These are phyloP conservation scores for Scutellaria baicalensis DNA, from an alignment of 257 asterid species.

Conservation along the genomic window DNA sequence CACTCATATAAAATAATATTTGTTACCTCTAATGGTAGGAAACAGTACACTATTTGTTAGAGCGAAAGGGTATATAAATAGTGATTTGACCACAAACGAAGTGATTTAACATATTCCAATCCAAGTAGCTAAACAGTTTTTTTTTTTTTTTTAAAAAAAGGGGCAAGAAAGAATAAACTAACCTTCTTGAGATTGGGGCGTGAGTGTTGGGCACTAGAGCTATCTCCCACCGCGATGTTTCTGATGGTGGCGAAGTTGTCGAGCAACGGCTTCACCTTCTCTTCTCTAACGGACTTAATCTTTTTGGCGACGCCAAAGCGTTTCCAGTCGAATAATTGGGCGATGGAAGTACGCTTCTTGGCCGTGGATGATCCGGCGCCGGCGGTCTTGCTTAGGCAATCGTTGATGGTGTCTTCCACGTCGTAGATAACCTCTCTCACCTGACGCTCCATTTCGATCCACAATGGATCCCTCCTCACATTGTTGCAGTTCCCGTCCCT, in stretches of 20 bases:
- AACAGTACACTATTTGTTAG: too few species aligned
- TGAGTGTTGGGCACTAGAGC: not conserved
- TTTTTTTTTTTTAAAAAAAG: too few species aligned
- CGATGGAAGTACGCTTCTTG: not conserved
- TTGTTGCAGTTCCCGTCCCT: not conserved
- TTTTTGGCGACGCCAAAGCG: not conserved
- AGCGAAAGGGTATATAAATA: too few species aligned
- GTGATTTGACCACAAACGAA: too few species aligned
- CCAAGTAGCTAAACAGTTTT: too few species aligned
- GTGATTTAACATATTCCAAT: too few species aligned
- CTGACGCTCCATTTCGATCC: conserved; percentile 16
- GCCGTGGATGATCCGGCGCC: not conserved
- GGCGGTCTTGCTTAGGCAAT: conserved; percentile 9
- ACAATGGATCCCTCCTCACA: not conserved
- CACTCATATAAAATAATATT: too few species aligned
- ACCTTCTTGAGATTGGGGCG: not conserved
- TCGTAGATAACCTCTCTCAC: conserved; percentile 17
- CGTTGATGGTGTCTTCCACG: conserved; percentile 28
- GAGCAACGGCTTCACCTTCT: not conserved
- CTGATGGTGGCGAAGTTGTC: not conserved
- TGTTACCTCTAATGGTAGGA: too few species aligned
- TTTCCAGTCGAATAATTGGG: not conserved
- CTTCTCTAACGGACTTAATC: conserved; percentile 7
- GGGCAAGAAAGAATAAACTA: not conserved
- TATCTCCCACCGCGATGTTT: not conserved